Base-by-base conservation (phyloP, 805 yeast species). In the Komagataella phaffii region DNA sequence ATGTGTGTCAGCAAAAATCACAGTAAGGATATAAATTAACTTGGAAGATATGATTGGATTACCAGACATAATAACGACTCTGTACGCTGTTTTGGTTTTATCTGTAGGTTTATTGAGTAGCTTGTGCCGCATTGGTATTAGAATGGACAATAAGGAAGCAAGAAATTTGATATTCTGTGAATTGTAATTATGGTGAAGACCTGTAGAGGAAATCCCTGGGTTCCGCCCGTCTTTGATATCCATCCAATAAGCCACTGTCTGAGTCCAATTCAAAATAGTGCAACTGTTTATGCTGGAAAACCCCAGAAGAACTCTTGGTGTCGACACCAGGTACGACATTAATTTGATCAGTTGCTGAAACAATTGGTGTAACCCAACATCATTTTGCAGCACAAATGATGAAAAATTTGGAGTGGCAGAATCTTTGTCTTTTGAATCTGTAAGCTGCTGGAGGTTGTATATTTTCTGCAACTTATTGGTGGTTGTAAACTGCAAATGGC, bases 21-120 rank as follows among this genome's bases (percentile, higher is more conserved):
- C 82, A 51, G 75, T 71, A n/a, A 78, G 56, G 7, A 78, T 76
- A 51, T 77, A 75, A 0, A 77, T 64, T 49, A 78, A 64, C 57
- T 77, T 77, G 54, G 78, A 79, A 4, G 81, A 80, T 4, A 78
- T 79, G 24, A 70, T 71, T 2, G 82, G 80, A 55, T 78, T 78
- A 7, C 79, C 78, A 0, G 82, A 78, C 70, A 75, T 73, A 2
- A 78, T 65, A 3, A 77, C 77, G 1, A 77, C 68, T 47, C 82
- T 60, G 2, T 71, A 64, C 6, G 70, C 58, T 24, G 64, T 65
- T 40, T 59, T 58, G 1, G 59, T 53, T 10, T 52, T 50, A 14
- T 56, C 53, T 44, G 59, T 56, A 0, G 79, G 76, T 46, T 66
- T 69, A 6, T 55, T 50, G 46, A 76, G 61, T 52, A 69, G 64